Conservation (phyloP, 2,329 filamentous ascomycete genomes). For the Blastomyces parvus region DNA sequence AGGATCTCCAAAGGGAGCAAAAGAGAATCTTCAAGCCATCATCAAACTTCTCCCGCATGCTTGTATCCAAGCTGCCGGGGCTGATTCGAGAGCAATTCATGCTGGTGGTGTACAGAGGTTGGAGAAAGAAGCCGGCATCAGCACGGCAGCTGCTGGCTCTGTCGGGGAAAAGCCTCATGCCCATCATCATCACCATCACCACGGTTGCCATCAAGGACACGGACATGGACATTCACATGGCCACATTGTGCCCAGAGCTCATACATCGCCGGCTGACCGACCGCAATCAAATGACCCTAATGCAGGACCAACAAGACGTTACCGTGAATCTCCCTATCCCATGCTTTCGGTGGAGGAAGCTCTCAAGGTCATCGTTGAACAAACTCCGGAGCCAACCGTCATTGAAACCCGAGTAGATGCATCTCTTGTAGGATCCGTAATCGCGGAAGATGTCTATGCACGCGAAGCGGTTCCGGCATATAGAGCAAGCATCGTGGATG, state of each 20-base stretch:
- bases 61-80: slow-evolving; percentile 78
- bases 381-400: slow-evolving; percentile 57
- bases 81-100: slow-evolving; percentile 70
- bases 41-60: slow-evolving; percentile 89
- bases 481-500: slow-evolving; percentile 91
- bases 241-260: slow-evolving; percentile 56
- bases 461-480: slow-evolving; percentile 83
- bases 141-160: slow-evolving; percentile 16
- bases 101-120: slow-evolving; percentile 71
- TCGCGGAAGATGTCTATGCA: slow-evolving; percentile 75
- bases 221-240: slow-evolving; percentile 58
- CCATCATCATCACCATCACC: slow-evolving; percentile 33
- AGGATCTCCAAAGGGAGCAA: slow-evolving; percentile 89
- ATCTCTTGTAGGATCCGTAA: slow-evolving; percentile 61
- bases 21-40: slow-evolving; percentile 82
- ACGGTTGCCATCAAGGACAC: slow-evolving; percentile 35
- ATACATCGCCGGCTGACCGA: slow-evolving; percentile 55
- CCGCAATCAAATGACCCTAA: slow-evolving; percentile 51
- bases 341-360: slow-evolving; percentile 85
- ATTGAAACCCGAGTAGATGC: slow-evolving; percentile 53
- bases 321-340: slow-evolving; percentile 80
- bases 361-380: slow-evolving; percentile 57
- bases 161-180: slow-evolving; percentile 20
- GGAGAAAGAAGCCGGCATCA: slow-evolving; percentile 68
- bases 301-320: slow-evolving; percentile 55